Percentiles rank a stretch among this genome's conserved stretches.
These are phyloP conservation scores for Podaxis rugospora DNA, from an alignment of 768 basidiomycete genomes.

Conservation along the genomic window DNA sequence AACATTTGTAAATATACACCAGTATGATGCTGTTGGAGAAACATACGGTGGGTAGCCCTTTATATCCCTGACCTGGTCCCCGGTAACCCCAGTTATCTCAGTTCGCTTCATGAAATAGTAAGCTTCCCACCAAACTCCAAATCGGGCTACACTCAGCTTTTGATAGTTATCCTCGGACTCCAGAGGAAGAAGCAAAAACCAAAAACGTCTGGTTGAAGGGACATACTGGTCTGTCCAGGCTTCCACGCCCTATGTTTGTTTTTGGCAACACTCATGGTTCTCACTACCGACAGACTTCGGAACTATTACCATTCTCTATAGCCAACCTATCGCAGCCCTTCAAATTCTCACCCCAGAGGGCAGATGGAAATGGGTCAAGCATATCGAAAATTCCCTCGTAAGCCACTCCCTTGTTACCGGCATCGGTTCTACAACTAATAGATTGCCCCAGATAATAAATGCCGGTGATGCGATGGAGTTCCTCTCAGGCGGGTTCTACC, in stretches of 20 bases:
- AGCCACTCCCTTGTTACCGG: slow-evolving; percentile 2
- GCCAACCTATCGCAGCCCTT: slow-evolving; percentile 54
- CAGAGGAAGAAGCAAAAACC: slow-evolving; percentile 45
- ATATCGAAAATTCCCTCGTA: slow-evolving; percentile 56
- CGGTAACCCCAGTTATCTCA: slow-evolving; percentile 16
- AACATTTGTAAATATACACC: slow-evolving; percentile 42
- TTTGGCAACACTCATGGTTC: neutral
- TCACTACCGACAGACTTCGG: slow-evolving; percentile 38
- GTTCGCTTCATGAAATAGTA: slow-evolving; percentile 69
- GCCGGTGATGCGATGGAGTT: slow-evolving; percentile 58
- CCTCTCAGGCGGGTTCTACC: slow-evolving; percentile 57
- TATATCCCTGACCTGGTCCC: neutral
- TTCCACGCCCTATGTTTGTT: too few species aligned
- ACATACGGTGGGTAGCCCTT: slow-evolving; percentile 30
- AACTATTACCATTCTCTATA: slow-evolving; percentile 53
- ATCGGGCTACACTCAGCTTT: neutral
- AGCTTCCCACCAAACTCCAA: slow-evolving; percentile 14
- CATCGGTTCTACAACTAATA: neutral
- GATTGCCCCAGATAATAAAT: slow-evolving; percentile 44
- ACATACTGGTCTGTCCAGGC: slow-evolving; percentile 39
- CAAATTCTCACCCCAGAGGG: slow-evolving; percentile 52
- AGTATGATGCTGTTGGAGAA: slow-evolving; percentile 35
- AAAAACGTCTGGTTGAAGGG: slow-evolving; percentile 60
- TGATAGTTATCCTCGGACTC: slow-evolving; percentile 42
- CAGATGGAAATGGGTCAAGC: slow-evolving; percentile 54